Percentiles rank a stretch among this genome's conserved stretches.
Evolutionary conservation across 352 stramenopile species (phyloP).

Genomic region (Globisporangium irregulare): DNA sequence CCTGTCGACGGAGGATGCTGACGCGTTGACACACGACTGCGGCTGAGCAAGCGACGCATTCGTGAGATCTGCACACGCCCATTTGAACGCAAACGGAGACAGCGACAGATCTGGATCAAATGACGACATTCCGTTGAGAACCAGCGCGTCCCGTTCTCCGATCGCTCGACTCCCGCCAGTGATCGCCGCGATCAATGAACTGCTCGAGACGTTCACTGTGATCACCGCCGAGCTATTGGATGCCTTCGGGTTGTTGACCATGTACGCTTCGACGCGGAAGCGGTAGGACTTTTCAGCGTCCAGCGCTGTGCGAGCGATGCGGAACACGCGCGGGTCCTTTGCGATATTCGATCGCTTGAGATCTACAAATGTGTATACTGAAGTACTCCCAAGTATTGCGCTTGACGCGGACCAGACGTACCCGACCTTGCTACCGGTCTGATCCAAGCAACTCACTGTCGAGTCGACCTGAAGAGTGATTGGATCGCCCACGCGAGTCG

Average conservation of each 20-base stretch:
- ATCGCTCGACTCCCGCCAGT: slow-evolving; percentile 45
- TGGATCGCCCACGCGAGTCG: slow-evolving; percentile 33
- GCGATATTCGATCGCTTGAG: slow-evolving; percentile 51
- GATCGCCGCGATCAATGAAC: slow-evolving; percentile 32
- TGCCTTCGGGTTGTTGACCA: slow-evolving; percentile 22
- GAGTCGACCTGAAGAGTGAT: slow-evolving; percentile 45
- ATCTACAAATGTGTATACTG: slow-evolving; percentile 21
- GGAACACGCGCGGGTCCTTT: slow-evolving; percentile 62
- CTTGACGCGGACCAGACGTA: slow-evolving; percentile 52
- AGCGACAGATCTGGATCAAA: slow-evolving; percentile 46
- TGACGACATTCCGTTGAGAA: slow-evolving; percentile 45
- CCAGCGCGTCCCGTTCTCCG: slow-evolving; percentile 43
- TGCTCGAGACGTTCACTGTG: slow-evolving; percentile 37
- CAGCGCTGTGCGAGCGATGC: slow-evolving; percentile 33
- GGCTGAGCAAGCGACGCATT: slow-evolving; percentile 15
- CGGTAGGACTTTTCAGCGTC: slow-evolving; percentile 42
- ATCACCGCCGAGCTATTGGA: slow-evolving; percentile 41
- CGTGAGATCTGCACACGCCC: slow-evolving; percentile 57
- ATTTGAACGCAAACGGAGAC: slow-evolving; percentile 39
- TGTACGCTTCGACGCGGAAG: slow-evolving; percentile 57
- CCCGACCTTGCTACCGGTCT: slow-evolving; percentile 31
- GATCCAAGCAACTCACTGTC: slow-evolving; percentile 38
- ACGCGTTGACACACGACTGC: slow-evolving; percentile 21
- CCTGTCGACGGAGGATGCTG: slow-evolving; percentile 15
- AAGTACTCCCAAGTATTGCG: slow-evolving; percentile 3